These are phyloP conservation scores for Citrus inodora DNA, from an alignment of 345 rosid genomes.

Conservation along the genomic window DNA sequence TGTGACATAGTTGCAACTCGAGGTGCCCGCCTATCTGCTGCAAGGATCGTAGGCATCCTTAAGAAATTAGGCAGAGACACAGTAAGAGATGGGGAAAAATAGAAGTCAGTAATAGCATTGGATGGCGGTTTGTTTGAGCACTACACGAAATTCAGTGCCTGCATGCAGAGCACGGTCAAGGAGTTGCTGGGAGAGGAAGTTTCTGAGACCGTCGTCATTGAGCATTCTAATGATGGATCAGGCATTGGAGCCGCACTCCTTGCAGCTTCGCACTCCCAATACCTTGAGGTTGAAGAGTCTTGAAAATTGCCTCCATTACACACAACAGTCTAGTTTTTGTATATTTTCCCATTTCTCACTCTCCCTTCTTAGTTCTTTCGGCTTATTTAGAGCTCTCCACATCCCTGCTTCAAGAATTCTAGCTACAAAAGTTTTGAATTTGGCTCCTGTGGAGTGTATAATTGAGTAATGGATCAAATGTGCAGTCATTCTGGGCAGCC, in stretches of 20 bases:
- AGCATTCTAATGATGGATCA: slow-evolving; percentile 66
- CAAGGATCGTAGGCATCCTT: slow-evolving; percentile 67
- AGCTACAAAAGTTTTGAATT: neutral
- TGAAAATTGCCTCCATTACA: slow-evolving; percentile 5
- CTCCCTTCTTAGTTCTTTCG: neutral
- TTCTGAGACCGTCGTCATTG: slow-evolving; percentile 30
- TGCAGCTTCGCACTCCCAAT: slow-evolving; percentile 77
- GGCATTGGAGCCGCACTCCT: slow-evolving; percentile 84
- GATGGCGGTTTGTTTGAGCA: slow-evolving; percentile 79
- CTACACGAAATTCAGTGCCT: slow-evolving; percentile 52
- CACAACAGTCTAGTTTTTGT: neutral
- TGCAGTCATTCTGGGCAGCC: neutral
- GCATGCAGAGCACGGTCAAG: slow-evolving; percentile 47
- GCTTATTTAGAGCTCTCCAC: slow-evolving; percentile 5
- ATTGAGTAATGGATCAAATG: slow-evolving; percentile 8
- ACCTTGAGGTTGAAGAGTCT: slow-evolving; percentile 28
- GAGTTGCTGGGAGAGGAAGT: slow-evolving; percentile 66
- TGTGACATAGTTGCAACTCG: slow-evolving; percentile 66
- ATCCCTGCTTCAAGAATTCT: slow-evolving; percentile 2
- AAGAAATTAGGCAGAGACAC: slow-evolving; percentile 71
- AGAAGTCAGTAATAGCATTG: slow-evolving; percentile 54
- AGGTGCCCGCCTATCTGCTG: slow-evolving; percentile 74
- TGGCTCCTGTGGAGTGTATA: slow-evolving; percentile 3
- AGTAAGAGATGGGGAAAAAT: slow-evolving; percentile 36
- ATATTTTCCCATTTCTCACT: slow-evolving; percentile 6